Conservation (phyloP, 208 protist species). For the Trichomonas tenax region DNA sequence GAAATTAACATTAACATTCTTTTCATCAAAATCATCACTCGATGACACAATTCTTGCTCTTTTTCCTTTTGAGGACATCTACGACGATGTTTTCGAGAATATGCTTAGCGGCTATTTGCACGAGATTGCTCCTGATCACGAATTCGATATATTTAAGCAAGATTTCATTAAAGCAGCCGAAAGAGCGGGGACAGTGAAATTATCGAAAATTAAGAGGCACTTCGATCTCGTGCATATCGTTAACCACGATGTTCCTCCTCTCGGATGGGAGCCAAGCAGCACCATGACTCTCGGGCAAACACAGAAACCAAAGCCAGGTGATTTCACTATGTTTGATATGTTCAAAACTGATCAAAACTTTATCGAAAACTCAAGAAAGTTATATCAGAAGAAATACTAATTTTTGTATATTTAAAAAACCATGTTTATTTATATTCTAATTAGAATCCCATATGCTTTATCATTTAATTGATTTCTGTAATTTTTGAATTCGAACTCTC, state of each 20-base stretch:
- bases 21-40: not conserved
- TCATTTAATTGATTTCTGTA: too few relatives aligned
- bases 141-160: not conserved
- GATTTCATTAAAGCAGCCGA: not conserved
- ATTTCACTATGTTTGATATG: not conserved
- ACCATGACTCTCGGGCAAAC: not conserved
- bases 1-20: not conserved
- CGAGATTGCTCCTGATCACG: not conserved
- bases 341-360: not conserved
- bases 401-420: not conserved
- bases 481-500: too few relatives aligned
- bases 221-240: not conserved
- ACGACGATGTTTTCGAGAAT: not conserved
- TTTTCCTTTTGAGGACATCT: not conserved
- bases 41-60: not conserved
- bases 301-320: not conserved
- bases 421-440: too few relatives aligned
- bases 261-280: not conserved
- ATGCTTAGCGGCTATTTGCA: not conserved
- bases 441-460: too few relatives aligned
- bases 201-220: not conserved
- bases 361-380: not conserved
- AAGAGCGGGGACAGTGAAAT: not conserved
- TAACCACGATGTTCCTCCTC: not conserved
- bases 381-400: not conserved